Conservation (phyloP, 805 yeast genomes). For the Clavispora asparagi region DNA sequence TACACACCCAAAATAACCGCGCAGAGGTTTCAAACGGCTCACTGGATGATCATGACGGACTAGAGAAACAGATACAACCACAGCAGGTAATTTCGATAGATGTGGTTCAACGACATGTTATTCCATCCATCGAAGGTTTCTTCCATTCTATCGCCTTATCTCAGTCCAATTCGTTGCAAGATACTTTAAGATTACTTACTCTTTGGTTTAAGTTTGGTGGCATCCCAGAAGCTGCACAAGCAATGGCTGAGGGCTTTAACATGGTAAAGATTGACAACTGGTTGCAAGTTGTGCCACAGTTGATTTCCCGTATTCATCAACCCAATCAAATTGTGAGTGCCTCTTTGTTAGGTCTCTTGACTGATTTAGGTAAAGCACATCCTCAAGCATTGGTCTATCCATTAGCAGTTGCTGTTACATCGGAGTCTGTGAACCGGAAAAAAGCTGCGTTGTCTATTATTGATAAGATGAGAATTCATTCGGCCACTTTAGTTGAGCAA, state of each 20-base stretch:
- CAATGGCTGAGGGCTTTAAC: conserved; percentile 85
- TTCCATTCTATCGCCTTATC: conserved; percentile 92
- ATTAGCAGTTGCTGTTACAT: conserved; percentile 89
- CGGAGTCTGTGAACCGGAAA: conserved; percentile 85
- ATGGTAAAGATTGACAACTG: conserved; percentile 89
- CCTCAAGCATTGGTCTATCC: conserved; percentile 98
- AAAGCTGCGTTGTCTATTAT: conserved; percentile 88
- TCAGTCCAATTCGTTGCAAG: conserved; percentile 83
- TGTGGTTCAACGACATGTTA: conserved; percentile 77
- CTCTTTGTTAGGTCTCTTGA: conserved; percentile 70
- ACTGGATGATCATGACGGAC: conserved; percentile 24
- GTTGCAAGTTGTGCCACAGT: conserved; percentile 93
- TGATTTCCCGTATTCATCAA: conserved; percentile 94
- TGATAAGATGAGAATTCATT: conserved; percentile 87
- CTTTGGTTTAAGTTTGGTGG: conserved; percentile 98
- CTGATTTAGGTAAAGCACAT: conserved; percentile 89
- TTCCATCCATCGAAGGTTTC: conserved; percentile 94
- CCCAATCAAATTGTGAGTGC: conserved; percentile 81
- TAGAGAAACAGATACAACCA: conserved; percentile 10
- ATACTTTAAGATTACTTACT: conserved; percentile 82
- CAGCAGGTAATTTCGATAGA: conserved; percentile 35
- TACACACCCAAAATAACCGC: conserved; percentile 32
- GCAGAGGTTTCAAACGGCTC: conserved; percentile 12
- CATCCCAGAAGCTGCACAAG: conserved; percentile 80
- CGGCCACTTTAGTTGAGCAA: conserved; percentile 80